phyloP scores from a whole-genome alignment of 768 basidiomycete species.

The Amanita polypyramis region DNA sequence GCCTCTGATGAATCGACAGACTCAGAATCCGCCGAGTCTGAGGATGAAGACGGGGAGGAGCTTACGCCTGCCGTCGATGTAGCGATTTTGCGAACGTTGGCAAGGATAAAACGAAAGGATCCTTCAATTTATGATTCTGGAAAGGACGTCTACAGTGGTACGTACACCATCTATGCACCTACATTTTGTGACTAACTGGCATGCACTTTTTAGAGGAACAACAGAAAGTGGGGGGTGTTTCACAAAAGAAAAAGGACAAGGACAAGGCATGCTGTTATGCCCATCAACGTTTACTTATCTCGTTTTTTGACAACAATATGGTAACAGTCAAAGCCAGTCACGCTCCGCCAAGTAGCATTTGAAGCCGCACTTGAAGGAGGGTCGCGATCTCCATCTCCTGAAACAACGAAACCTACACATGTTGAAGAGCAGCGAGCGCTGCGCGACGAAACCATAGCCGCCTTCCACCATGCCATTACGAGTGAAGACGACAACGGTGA shows the following conservation, averaged over 20 bases:
- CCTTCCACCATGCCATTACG: slow-evolving; percentile 48
- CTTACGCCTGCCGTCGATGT: slow-evolving; percentile 90
- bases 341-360: slow-evolving; percentile 63
- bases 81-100: slow-evolving; percentile 86
- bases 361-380: slow-evolving; percentile 41
- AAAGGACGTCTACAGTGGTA: slow-evolving; percentile 74
- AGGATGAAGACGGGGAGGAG: slow-evolving; percentile 93
- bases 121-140: slow-evolving; percentile 72
- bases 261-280: slow-evolving; percentile 37
- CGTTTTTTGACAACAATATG: background rate
- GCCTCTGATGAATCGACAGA: slow-evolving; percentile 43
- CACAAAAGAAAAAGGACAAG: slow-evolving; percentile 22
- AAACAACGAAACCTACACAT: slow-evolving; percentile 47
- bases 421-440: slow-evolving; percentile 69
- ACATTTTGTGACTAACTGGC: background rate
- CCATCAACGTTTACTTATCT: background rate
- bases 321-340: slow-evolving; percentile 61
- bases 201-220: slow-evolving; percentile 47
- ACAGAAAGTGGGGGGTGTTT: slow-evolving; percentile 29
- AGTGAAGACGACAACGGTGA: slow-evolving; percentile 24
- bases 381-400: slow-evolving; percentile 54
- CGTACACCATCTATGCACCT: slow-evolving; percentile 2
- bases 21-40: slow-evolving; percentile 71
- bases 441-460: slow-evolving; percentile 73
- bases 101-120: slow-evolving; percentile 72